Base-by-base conservation (phyloP, 106 monocot genomes). In the Vanilla planifolia region DNA sequence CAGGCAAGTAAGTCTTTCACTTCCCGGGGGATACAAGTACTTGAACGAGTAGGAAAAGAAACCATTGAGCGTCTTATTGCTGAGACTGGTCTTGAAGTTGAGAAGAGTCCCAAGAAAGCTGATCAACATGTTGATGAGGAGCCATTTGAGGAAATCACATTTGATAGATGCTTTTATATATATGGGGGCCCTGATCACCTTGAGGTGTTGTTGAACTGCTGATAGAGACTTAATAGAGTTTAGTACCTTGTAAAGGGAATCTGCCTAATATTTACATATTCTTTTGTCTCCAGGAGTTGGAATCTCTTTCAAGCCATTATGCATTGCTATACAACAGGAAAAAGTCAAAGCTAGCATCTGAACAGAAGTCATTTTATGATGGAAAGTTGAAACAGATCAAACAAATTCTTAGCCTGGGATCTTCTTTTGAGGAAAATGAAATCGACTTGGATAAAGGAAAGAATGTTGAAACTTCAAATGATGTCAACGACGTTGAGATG, bases 111-210 rank as follows among this genome's bases (percentile, higher is more conserved):
- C n/a, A 60, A 59, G 59, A 67, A 73, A 8, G 47, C 48, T 56
- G 67, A 64, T 43, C 67, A 67, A 47, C 67, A 57, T 48, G 35
- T 55, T 45, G 69, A 67, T 48, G 86, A 87, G 46, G 89, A 85
- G 16, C 80, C 75, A n/a, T 73, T 78, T 69, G 92, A 93, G 65
- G 92, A 93, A 69, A 65, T 89, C 44, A 83, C 82, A 48, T 89
- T 94, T 71, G 89, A 94, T 35, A 78, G 89, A 73, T 94, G 89
- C 77, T 89, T 94, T 64, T 94, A 89, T 58, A 94, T 94, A 17
- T 94, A 94, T 80, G 94, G 94, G 48, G 94, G 94, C 7, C 94
- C 89, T 41, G 85, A 94, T 55, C 83, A 86, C 61, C 73, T 89
- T 59, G 89, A 89, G 89, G 93, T 93, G 13, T 28, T 66, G 11